Evolutionary conservation across 1,284 basidiomycete genomes (phyloP), one percentile per base, ranked within the genome.

Genomic region (Cronartium quercuum): DNA sequence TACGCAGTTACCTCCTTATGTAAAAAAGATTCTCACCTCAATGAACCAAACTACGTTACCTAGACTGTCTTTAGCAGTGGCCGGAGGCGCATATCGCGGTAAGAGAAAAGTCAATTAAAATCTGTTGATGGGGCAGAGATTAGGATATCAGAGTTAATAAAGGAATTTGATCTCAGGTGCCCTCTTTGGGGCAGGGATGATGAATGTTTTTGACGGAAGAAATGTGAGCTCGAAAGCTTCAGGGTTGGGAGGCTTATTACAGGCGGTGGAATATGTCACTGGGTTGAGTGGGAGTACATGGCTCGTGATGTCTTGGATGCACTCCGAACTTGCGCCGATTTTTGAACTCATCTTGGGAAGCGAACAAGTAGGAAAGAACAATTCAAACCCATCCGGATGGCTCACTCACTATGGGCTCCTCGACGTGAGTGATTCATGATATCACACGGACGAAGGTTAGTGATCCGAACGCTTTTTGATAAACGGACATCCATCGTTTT

Each of bases 201-300:
- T 74, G 63, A 74, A 74, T 60, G 57, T 58, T 6, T 74, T 74
- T 42, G 70, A 74, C 57, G 70, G 70, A 29, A 57, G 51, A 65
- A 74, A 74, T 57, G 47, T 3, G 21, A 74, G 34, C 29, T 74
- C 70, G 15, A 40, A n/a, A 6, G 13, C n/a, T n/a, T 41, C 63
- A 29, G 70, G 70, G 6, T 51, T 60, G 13, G 70, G 70, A 7
- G 70, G 70, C 34, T 42, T 74, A 44, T 21, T 74, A 24, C 47
- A 74, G 42, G 61, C 60, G n/a, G 61, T 51, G 24, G 70, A 74
- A 24, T 66, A 74, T 51, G 66, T 74, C 29, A 60, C 70, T 55
- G 70, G 70, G 6, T 41, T 74, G 5, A 74, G 70, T 60, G 70
- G 70, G 6, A 74, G 70, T 40, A 64, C 70, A 13, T 74, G 70